Conservation (phyloP, 2,329 filamentous ascomycete genomes). For the Aureobasidium sp. region DNA sequence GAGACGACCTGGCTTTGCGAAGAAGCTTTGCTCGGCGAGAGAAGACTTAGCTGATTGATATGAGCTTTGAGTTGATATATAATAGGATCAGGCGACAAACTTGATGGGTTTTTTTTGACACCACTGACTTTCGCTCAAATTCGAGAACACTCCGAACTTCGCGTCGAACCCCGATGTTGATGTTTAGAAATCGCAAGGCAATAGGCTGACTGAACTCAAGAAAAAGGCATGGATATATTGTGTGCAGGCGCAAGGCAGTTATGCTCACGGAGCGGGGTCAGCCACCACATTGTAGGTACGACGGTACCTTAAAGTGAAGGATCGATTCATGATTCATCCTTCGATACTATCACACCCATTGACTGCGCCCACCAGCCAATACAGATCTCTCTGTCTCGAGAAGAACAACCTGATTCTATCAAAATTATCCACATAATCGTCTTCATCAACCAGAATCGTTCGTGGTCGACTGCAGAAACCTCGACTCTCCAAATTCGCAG, state of each 20-base stretch:
- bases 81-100: background rate
- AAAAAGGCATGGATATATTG: background rate
- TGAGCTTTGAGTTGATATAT: background rate
- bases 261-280: background rate
- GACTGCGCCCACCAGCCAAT: too few relatives aligned
- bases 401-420: too few relatives aligned
- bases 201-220: too few relatives aligned
- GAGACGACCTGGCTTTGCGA: background rate
- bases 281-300: background rate
- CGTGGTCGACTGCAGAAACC: background rate
- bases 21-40: background rate
- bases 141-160: background rate
- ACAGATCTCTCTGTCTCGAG: too few relatives aligned
- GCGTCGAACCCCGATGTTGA: too few relatives aligned
- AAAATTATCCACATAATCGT: too few relatives aligned
- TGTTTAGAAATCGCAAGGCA: too few relatives aligned
- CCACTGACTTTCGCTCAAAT: background rate
- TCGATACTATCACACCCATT: too few relatives aligned
- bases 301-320: background rate
- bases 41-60: background rate
- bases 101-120: background rate
- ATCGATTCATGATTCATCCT: background rate
- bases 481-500: background rate
- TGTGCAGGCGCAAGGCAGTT: background rate
- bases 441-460: too few relatives aligned